These are phyloP conservation scores for Cucurbita argyrosperma DNA, from an alignment of 306 rosid genomes.

Conservation along the genomic window DNA sequence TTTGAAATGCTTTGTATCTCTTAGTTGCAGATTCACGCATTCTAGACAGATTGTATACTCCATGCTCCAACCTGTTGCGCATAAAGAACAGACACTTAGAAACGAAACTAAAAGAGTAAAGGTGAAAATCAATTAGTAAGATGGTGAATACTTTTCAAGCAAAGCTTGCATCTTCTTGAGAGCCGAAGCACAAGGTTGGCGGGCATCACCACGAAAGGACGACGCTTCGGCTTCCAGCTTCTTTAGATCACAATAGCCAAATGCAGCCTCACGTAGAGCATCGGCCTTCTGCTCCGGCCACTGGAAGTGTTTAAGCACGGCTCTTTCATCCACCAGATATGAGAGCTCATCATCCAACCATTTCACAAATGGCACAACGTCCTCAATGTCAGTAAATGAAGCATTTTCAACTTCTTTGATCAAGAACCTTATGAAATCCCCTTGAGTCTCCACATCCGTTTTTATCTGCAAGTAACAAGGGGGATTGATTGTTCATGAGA, in stretches of 20 bases:
- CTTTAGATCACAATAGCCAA: slow-evolving; percentile 80
- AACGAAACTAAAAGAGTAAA: neutral
- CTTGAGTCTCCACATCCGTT: slow-evolving; percentile 90
- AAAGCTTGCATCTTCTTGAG: slow-evolving; percentile 93
- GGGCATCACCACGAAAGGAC: slow-evolving; percentile 59
- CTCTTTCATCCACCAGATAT: slow-evolving; percentile 96
- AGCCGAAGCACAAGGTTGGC: slow-evolving; percentile 71
- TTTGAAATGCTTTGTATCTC: slow-evolving; percentile 58
- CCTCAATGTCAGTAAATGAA: slow-evolving; percentile 63
- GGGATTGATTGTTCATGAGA: neutral
- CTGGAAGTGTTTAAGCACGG: slow-evolving; percentile 85
- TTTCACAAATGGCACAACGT: slow-evolving; percentile 88
- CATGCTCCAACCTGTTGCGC: slow-evolving; percentile 76
- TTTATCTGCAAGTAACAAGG: slow-evolving; percentile 49
- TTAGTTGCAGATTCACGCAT: slow-evolving; percentile 78
- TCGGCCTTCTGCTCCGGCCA: slow-evolving; percentile 99
- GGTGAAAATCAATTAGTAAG: neutral
- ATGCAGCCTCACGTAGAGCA: slow-evolving; percentile 91
- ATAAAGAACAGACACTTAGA: neutral
- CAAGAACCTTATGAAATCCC: slow-evolving; percentile 77
- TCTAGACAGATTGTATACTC: slow-evolving; percentile 69
- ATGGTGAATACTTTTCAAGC: slow-evolving; percentile 49
- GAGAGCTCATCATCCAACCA: slow-evolving; percentile 99
- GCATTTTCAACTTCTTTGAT: slow-evolving; percentile 89
- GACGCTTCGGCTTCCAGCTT: slow-evolving; percentile 76